Percentiles rank a stretch among this genome's conserved stretches.
Evolutionary conservation across 1,284 basidiomycete species (phyloP).

Genomic region (Ceratobasidium papillatum): DNA sequence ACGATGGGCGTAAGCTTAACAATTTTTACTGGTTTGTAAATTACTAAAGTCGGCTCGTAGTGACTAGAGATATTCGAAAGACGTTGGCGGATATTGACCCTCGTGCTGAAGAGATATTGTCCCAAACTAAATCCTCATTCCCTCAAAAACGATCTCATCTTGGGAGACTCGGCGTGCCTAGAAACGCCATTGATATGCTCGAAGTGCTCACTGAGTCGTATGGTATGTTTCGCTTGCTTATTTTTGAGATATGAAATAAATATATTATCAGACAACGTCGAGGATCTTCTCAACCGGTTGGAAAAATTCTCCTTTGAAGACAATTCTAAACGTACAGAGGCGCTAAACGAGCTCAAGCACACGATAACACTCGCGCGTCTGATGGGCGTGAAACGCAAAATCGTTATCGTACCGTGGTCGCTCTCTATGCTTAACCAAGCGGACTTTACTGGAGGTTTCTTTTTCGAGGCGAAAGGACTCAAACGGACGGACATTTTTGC

Average conservation of each 20-base stretch:
- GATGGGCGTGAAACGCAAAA: slow-evolving; percentile 68
- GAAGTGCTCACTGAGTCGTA: slow-evolving; percentile 67
- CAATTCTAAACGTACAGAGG: slow-evolving; percentile 49
- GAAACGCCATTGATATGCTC: slow-evolving; percentile 57
- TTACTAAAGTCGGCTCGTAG: background rate
- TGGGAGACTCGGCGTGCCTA: slow-evolving; percentile 51
- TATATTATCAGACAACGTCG: slow-evolving; percentile 55
- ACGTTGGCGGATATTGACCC: slow-evolving; percentile 17
- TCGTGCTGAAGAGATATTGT: slow-evolving; percentile 56
- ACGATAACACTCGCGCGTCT: slow-evolving; percentile 69
- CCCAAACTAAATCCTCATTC: slow-evolving; percentile 68
- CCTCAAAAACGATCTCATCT: slow-evolving; percentile 74
- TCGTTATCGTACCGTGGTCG: slow-evolving; percentile 68
- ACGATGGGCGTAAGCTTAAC: slow-evolving; percentile 23
- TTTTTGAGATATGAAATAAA: background rate
- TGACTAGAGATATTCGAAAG: slow-evolving; percentile 21
- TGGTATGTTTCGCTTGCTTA: slow-evolving; percentile 55
- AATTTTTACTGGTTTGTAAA: background rate
- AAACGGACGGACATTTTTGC: slow-evolving; percentile 79
- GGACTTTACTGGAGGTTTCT: slow-evolving; percentile 76
- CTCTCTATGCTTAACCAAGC: slow-evolving; percentile 64
- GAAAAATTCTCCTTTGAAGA: slow-evolving; percentile 67
- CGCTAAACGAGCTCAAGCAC: slow-evolving; percentile 68
- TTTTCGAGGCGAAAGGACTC: slow-evolving; percentile 74
- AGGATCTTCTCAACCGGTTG: slow-evolving; percentile 62